A percentile compares a stretch with the other conserved stretches of the same genome.
Evolutionary conservation across 805 yeast genomes (phyloP).

Genomic region (Monosporozyma yasuniensis): DNA sequence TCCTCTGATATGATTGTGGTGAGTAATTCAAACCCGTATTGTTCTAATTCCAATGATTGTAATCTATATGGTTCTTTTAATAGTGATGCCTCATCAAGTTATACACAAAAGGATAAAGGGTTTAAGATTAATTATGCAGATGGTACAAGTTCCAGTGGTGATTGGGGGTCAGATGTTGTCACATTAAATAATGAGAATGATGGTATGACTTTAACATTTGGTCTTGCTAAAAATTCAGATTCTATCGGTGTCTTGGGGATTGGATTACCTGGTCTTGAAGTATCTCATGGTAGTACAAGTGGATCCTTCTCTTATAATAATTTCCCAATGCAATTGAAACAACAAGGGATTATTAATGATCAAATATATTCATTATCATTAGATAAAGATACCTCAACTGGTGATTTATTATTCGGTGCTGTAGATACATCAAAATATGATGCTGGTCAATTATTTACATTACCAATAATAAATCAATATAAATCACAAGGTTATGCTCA

Average conservation of each 20-base stretch:
- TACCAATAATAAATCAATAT: conserved; percentile 41
- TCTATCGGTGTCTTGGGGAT: conserved; percentile 60
- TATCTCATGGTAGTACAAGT: conserved; percentile 32
- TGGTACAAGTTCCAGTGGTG: conserved; percentile 35
- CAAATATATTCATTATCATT: conserved; percentile 57
- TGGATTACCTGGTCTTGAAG: conserved; percentile 52
- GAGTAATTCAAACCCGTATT: conserved; percentile 29
- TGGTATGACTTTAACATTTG: conserved; percentile 49
- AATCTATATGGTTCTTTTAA: conserved; percentile 15
- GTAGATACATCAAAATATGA: conserved; percentile 54
- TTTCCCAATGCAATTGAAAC: conserved; percentile 52
- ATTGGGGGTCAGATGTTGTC: conserved; percentile 48
- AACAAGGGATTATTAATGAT: conserved; percentile 46
- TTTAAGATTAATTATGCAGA: conserved; percentile 48
- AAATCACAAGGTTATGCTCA: conserved; percentile 9
- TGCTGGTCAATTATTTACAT: conserved; percentile 39
- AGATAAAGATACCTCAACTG: conserved; percentile 37
- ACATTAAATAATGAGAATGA: conserved; percentile 35
- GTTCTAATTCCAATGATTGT: conserved; percentile 23
- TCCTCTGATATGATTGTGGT: conserved; percentile 58
- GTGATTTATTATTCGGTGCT: conserved; percentile 65
- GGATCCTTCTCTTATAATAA: conserved; percentile 45
- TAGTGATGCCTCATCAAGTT: conserved; percentile 16
- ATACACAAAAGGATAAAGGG: conserved; percentile 23
- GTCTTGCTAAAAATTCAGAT: conserved; percentile 58